Conservation (phyloP, 352 stramenopile species). For the Phytopythium vexans region DNA sequence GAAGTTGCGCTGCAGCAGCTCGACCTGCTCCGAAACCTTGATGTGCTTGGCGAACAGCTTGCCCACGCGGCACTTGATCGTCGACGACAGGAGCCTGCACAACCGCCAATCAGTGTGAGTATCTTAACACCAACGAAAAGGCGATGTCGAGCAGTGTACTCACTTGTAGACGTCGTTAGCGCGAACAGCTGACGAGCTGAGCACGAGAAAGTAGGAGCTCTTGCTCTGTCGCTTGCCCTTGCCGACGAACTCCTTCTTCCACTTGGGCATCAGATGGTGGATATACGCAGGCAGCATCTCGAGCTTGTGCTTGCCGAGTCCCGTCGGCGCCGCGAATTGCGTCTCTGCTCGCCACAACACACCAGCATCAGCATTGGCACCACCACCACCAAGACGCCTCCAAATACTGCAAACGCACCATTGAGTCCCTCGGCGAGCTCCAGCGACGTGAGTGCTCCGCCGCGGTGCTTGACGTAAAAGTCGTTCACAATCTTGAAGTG, state of each 20-base stretch:
- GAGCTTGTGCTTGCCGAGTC: constrained; percentile 81
- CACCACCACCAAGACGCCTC: neutral
- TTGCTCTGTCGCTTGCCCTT: constrained; percentile 83
- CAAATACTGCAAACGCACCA: constrained; percentile 24
- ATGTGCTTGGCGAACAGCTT: constrained; percentile 97
- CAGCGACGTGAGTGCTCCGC: constrained; percentile 76
- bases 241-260: constrained; percentile 75
- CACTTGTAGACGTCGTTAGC: constrained; percentile 93
- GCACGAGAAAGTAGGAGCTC: constrained; percentile 89
- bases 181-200: constrained; percentile 90
- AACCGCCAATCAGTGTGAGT: constrained; percentile 17
- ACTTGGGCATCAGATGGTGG: constrained; percentile 62
- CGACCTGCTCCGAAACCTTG: constrained; percentile 87
- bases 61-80: constrained; percentile 89
- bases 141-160: constrained; percentile 44
- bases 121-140: neutral
- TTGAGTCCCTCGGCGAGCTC: constrained; percentile 79
- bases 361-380: neutral
- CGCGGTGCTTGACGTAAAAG: constrained; percentile 69
- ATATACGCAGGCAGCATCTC: constrained; percentile 72
- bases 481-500: constrained; percentile 85
- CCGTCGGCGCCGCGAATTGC: constrained; percentile 57
- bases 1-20: constrained; percentile 70
- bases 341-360: constrained; percentile 27
- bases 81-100: constrained; percentile 51